Conservation (phyloP, 2,329 filamentous ascomycete genomes). For the Arthrobotrys sinensis region DNA sequence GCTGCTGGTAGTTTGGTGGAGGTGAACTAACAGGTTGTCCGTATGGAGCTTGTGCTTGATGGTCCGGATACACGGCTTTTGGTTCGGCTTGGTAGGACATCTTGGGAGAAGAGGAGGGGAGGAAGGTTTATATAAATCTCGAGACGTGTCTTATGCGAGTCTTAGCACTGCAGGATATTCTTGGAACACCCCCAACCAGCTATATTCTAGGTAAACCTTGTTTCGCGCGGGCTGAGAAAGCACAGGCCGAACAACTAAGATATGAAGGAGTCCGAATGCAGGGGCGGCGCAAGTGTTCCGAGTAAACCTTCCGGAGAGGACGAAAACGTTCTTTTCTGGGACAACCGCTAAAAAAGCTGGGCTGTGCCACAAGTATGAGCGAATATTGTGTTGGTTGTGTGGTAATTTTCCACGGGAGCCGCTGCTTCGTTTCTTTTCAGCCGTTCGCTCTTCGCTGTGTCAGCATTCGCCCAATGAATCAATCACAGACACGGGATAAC, state of each 20-base stretch:
- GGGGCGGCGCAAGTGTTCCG: constrained; percentile 1
- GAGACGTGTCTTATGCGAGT: neutral
- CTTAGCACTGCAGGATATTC: neutral
- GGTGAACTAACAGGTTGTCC: constrained; percentile 27
- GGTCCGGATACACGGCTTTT: constrained; percentile 26
- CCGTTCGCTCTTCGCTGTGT: constrained; percentile 12
- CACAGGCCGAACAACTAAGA: neutral
- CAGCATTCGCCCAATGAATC: constrained; percentile 1
- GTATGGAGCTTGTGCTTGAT: constrained; percentile 29
- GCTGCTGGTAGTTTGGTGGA: constrained; percentile 39
- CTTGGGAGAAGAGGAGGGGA: constrained; percentile 8
- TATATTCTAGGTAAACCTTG: neutral
- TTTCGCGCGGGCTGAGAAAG: neutral
- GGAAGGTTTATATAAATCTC: constrained; percentile 48
- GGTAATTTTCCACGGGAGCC: constrained; percentile 6
- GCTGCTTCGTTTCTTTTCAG: neutral
- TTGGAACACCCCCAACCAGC: neutral
- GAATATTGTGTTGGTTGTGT: constrained; percentile 34
- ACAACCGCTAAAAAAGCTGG: neutral
- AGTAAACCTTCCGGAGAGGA: constrained; percentile 23
- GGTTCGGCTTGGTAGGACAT: constrained; percentile 41
- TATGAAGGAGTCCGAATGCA: constrained; percentile 37
- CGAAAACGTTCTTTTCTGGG: constrained; percentile 27
- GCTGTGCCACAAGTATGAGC: constrained; percentile 27
- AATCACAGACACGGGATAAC: constrained; percentile 10